Percentiles rank a stretch among this genome's conserved stretches.
Conservation (phyloP, 2,329 filamentous ascomycete genomes). For the Plenodomus tracheiphilus region DNA sequence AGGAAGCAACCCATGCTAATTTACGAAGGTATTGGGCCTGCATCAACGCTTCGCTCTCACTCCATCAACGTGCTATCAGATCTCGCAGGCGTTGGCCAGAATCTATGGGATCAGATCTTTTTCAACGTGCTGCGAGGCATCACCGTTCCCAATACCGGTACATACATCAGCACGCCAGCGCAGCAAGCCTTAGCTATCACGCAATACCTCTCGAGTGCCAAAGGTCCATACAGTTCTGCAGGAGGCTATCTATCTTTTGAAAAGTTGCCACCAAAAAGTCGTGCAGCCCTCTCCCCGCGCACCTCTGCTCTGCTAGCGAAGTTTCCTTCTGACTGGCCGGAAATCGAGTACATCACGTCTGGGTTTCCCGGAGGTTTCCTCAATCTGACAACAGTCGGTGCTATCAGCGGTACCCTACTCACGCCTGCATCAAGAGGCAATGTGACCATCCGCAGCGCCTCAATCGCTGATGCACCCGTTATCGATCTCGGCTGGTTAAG, state of each 20-base stretch:
- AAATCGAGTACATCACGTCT: conserved; percentile 23
- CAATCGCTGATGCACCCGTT: conserved; percentile 33
- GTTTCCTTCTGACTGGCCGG: conserved; percentile 20
- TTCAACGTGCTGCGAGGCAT: conserved; percentile 21
- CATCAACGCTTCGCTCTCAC: conserved; percentile 9
- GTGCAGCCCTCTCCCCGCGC: conserved; percentile 8
- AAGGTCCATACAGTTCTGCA: conserved; percentile 24
- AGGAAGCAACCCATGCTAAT: neutral
- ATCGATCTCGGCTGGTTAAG: conserved; percentile 43
- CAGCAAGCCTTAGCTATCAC: conserved; percentile 14
- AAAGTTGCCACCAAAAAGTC: conserved; percentile 17
- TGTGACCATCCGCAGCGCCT: conserved; percentile 33
- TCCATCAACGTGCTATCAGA: conserved; percentile 25
- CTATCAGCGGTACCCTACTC: conserved; percentile 18
- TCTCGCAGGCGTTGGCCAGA: conserved; percentile 33
- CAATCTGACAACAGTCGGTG: conserved; percentile 15
- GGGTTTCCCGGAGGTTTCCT: conserved; percentile 18
- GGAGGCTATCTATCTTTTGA: conserved; percentile 27
- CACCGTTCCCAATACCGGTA: conserved; percentile 22
- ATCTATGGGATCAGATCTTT: conserved; percentile 28
- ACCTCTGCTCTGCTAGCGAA: conserved; percentile 11
- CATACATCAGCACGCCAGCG: conserved; percentile 15
- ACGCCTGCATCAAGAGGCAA: conserved; percentile 29
- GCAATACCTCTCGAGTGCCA: conserved; percentile 14
- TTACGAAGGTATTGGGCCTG: conserved; percentile 42